Conservation (phyloP, 225 moss, liverwort and hornwort genomes). For the Antitrichia curtipendula region DNA sequence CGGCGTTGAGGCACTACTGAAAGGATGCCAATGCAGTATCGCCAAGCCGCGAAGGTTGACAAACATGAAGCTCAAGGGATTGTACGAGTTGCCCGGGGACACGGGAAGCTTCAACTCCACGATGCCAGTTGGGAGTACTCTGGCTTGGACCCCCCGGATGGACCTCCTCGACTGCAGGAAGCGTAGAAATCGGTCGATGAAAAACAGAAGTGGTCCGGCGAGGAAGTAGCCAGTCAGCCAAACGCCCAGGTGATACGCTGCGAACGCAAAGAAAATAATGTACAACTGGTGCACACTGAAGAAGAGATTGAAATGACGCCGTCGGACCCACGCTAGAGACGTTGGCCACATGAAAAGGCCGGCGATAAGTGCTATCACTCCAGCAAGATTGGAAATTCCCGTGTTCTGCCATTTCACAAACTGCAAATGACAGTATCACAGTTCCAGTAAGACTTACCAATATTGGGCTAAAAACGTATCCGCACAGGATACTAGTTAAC, state of each 20-base stretch:
- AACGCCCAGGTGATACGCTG: slow-evolving; percentile 4
- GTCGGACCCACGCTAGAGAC: slow-evolving; percentile 11
- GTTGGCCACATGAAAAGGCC: slow-evolving; percentile 48
- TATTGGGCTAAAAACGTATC: background rate
- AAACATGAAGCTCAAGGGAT: slow-evolving; percentile 25
- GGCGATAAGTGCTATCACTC: slow-evolving; percentile 18
- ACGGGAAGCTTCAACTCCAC: slow-evolving; percentile 27
- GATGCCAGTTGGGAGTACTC: slow-evolving; percentile 25
- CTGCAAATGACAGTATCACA: background rate
- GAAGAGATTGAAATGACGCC: slow-evolving; percentile 41
- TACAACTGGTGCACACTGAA: slow-evolving; percentile 53
- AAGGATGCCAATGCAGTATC: slow-evolving; percentile 40
- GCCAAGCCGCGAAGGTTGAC: slow-evolving; percentile 2
- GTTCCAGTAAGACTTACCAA: background rate
- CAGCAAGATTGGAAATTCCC: slow-evolving; percentile 19
- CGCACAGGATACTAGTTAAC: background rate
- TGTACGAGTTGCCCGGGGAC: background rate
- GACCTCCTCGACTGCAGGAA: slow-evolving; percentile 38
- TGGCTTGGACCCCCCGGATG: slow-evolving; percentile 12
- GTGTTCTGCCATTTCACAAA: slow-evolving; percentile 6
- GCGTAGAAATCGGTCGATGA: slow-evolving; percentile 55
- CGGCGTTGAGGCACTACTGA: slow-evolving; percentile 28
- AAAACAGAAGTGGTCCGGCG: slow-evolving; percentile 33
- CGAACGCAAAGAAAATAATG: slow-evolving; percentile 31
- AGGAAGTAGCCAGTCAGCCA: background rate